These are phyloP conservation scores for Lecanicillium sp. DNA, from an alignment of 2,329 filamentous ascomycete species.

Conservation along the genomic window DNA sequence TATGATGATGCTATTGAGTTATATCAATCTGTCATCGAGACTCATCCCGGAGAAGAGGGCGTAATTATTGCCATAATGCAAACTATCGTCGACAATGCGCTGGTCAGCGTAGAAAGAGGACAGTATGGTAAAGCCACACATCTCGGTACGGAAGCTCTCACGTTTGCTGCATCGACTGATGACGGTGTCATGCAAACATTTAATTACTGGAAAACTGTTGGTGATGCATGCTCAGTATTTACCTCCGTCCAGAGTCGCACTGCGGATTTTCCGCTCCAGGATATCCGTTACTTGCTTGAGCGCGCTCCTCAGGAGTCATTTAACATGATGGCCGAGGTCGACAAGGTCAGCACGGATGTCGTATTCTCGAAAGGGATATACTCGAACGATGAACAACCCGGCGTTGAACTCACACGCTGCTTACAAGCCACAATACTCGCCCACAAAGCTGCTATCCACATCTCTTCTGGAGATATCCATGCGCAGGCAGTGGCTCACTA, in stretches of 20 bases:
- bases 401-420: conserved; percentile 46
- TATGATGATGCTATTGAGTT: conserved; percentile 73
- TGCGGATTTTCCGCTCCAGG: conserved; percentile 50
- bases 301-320: conserved; percentile 46
- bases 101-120: conserved; percentile 69
- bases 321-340: conserved; percentile 57
- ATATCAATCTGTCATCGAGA: conserved; percentile 64
- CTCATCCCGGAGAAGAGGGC: conserved; percentile 68
- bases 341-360: conserved; percentile 46
- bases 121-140: conserved; percentile 76
- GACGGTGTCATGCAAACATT: conserved; percentile 61
- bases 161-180: conserved; percentile 55
- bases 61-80: conserved; percentile 84
- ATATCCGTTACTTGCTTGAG: conserved; percentile 51
- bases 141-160: conserved; percentile 60
- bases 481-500: conserved; percentile 96
- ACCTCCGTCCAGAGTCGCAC: conserved; percentile 65
- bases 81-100: conserved; percentile 74
- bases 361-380: conserved; percentile 35
- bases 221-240: conserved; percentile 80
- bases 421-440: conserved; percentile 70
- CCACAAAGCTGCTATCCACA: conserved; percentile 76
- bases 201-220: conserved; percentile 91
- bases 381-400: conserved; percentile 37
- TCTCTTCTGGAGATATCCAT: conserved; percentile 65